Evolutionary conservation across 352 stramenopile genomes (phyloP), one percentile per base, ranked within the genome.

Genomic region (Globisporangium viniferum): DNA sequence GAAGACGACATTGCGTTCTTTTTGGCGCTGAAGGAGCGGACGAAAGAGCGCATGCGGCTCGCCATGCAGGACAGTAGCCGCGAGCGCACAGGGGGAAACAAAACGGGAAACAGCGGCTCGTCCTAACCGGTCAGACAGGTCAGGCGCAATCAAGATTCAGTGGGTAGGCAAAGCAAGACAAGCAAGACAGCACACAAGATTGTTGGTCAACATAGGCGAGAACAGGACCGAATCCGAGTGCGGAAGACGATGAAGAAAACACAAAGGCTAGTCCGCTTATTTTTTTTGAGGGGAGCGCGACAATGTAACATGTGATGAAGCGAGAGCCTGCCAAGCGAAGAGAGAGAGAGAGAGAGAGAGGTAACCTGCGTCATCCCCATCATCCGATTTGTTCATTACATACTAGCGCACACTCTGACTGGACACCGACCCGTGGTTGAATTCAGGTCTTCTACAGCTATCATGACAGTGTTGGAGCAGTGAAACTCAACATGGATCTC

Each of bases 1-100:
- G 77, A 89, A 54, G 81, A 91, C 64, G 85, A 93, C 74, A 80
- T 93, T 51, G 78, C 81, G 31, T 91, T 93, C 68, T 93, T 93
- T 62, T 73, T 76, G 36, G 76, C 66, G 22, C 66, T 93, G 24
- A 93, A 93, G 59, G 80, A 91, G 63, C 78, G 69, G 57, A 82
- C 82, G 15, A 93, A 93, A 61, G 81, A 90, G 22, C 74, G 80
- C 22, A 90, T 92, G 82, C 78, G 82, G 18, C 75, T 75, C 24
- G 79, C 82, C 2, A 84, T 90, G 76, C 79, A 81, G 54, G 75
- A 91, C 20, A 62, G 22, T n/a, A 31, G 36, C n/a, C 20, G 22
- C 18, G 46, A 67, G 12, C 49, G 48, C 14, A 41, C 31, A 22
- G 44, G 44, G 36, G 24, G 5, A 41, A 63, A 64, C 24, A 68